A percentile compares a stretch with the other conserved stretches of the same genome.
These are phyloP conservation scores for Nemania sp. DNA, from an alignment of 2,329 filamentous ascomycete species.

Conservation along the genomic window DNA sequence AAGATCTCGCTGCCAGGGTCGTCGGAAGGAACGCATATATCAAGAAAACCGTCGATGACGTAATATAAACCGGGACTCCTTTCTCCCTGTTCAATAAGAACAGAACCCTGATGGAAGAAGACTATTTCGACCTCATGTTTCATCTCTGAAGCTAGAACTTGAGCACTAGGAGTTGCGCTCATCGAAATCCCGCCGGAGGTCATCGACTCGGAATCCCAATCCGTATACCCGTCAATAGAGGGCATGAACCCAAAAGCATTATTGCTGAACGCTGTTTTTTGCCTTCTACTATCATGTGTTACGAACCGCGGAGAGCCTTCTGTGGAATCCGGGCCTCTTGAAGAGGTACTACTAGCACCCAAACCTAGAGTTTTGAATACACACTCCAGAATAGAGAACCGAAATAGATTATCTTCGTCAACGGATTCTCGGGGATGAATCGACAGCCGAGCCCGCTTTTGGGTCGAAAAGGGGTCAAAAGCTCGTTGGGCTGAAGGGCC, in stretches of 20 bases:
- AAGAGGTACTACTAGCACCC: conserved; percentile 72
- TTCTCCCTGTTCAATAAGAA: conserved; percentile 95
- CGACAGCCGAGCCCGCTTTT: conserved; percentile 61
- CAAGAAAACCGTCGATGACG: conserved; percentile 95
- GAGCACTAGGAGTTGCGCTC: conserved; percentile 71
- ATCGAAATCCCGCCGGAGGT: conserved; percentile 76
- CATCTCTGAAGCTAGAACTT: conserved; percentile 80
- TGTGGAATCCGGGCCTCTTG: conserved; percentile 77
- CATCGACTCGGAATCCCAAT: conserved; percentile 89
- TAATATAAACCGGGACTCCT: conserved; percentile 98
- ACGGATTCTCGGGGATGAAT: conserved; percentile 81
- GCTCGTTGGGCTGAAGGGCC: conserved; percentile 64
- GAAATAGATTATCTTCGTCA: conserved; percentile 89
- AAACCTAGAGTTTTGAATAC: conserved; percentile 95
- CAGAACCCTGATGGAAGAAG: conserved; percentile 93
- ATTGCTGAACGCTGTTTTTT: conserved; percentile 81
- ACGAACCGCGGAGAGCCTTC: conserved; percentile 88
- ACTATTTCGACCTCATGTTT: conserved; percentile 96
- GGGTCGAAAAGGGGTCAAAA: conserved; percentile 69
- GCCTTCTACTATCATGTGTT: conserved; percentile 83
- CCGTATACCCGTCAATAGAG: conserved; percentile 78
- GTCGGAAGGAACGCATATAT: conserved; percentile 85
- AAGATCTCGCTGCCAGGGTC: conserved; percentile 62
- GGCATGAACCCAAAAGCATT: conserved; percentile 94
- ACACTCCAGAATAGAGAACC: conserved; percentile 90